Conservation (phyloP, 2,329 filamentous ascomycete genomes). For the Aspergillus nomiae region DNA sequence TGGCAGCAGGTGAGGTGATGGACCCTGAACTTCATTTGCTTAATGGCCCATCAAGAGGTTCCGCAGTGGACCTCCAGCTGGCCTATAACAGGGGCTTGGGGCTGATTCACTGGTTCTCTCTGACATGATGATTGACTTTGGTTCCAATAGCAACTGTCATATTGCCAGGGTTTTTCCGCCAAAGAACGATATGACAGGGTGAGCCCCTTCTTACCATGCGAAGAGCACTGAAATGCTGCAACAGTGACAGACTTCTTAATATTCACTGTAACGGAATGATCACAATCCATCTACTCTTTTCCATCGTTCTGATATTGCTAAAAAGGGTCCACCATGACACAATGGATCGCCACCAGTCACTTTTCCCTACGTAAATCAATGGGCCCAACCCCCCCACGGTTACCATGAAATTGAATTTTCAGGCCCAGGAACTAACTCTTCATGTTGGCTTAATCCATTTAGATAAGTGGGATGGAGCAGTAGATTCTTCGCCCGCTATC, state of each 20-base stretch:
- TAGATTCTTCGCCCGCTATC: not conserved
- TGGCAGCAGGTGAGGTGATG: not conserved
- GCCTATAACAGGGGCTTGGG: not conserved
- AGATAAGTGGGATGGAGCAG: not conserved
- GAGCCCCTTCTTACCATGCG: no score
- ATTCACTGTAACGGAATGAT: not conserved
- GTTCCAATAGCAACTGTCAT: not conserved
- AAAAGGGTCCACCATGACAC: not conserved
- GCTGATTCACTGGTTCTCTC: not conserved
- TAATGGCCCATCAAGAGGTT: not conserved
- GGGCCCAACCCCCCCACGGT: not conserved
- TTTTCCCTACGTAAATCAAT: not conserved
- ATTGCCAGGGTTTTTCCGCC: not conserved
- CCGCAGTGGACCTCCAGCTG: not conserved
- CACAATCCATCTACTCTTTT: not conserved
- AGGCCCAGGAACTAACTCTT: not conserved
- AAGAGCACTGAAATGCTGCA: not conserved
- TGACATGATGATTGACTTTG: not conserved
- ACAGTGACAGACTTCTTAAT: not conserved
- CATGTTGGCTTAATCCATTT: not conserved
- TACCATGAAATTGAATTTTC: not conserved
- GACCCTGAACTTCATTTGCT: not conserved
- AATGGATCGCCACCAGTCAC: not conserved
- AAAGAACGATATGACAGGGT: not conserved
- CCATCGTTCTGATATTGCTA: not conserved